phyloP scores from a whole-genome alignment of 331 rosid species.

The Quercus lobata region DNA sequence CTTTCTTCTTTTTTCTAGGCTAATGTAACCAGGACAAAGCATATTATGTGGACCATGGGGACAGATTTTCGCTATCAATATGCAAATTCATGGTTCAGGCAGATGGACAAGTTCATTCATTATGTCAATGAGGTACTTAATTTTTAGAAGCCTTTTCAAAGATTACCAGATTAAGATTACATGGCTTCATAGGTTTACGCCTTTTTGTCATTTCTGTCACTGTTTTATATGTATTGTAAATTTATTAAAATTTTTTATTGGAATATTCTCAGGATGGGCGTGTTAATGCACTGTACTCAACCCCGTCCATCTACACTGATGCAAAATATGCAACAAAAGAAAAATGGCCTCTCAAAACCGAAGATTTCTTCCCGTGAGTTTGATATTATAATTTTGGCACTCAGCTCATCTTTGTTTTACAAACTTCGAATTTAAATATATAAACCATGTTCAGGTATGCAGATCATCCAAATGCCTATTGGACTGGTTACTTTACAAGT shows the following conservation, averaged over 20 bases:
- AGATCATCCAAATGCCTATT: constrained; percentile 78
- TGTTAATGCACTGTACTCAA: constrained; percentile 78
- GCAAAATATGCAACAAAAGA: constrained; percentile 79
- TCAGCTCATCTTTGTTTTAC: background rate
- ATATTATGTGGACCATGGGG: constrained; percentile 98
- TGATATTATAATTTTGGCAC: constrained; percentile 6
- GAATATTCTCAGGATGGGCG: constrained; percentile 70
- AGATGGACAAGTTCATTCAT: constrained; percentile 97
- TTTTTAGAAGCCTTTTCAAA: background rate
- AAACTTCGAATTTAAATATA: background rate
- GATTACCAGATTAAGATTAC: constrained; percentile 5
- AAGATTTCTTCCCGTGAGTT: constrained; percentile 94
- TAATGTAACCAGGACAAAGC: constrained; percentile 81
- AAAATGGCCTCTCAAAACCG: constrained; percentile 86
- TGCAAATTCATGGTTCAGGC: constrained; percentile 91
- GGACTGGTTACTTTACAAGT: constrained; percentile 98
- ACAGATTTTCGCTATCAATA: constrained; percentile 95
- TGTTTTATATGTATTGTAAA: background rate
- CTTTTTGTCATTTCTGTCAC: background rate
- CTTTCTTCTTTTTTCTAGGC: constrained; percentile 49
- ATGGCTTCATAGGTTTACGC: background rate
- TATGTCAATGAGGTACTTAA: constrained; percentile 74
- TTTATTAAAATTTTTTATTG: background rate
- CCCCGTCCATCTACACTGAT: constrained; percentile 90
- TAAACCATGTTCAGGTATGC: constrained; percentile 63